Conservation (phyloP, 768 basidiomycete species). For the Atractiella rhizophila region DNA sequence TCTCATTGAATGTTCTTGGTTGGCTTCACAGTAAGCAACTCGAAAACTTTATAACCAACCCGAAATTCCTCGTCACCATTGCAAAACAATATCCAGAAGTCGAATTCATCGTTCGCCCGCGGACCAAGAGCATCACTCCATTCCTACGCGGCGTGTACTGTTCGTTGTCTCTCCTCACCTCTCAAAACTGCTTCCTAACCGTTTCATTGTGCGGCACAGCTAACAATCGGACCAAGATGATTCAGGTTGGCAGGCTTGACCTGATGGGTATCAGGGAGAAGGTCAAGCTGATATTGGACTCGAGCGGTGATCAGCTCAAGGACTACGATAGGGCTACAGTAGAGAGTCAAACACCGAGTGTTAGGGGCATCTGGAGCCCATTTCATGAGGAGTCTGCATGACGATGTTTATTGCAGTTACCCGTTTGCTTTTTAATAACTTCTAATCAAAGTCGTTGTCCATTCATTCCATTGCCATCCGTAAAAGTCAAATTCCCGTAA, state of each 20-base stretch:
- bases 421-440: too few relatives aligned
- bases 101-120: slow-evolving; percentile 55
- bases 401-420: too few relatives aligned
- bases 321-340: slow-evolving; percentile 46
- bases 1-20: too few relatives aligned
- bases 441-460: too few relatives aligned
- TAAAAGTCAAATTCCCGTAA: too few relatives aligned
- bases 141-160: slow-evolving; percentile 42
- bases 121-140: slow-evolving; percentile 49
- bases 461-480: too few relatives aligned
- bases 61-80: slow-evolving; percentile 35
- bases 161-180: not conserved
- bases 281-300: slow-evolving; percentile 55
- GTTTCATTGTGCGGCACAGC: slow-evolving; percentile 25
- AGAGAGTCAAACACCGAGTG: slow-evolving; percentile 50
- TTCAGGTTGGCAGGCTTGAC: slow-evolving; percentile 49
- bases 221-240: slow-evolving; percentile 68
- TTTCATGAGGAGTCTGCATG: too few relatives aligned
- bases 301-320: slow-evolving; percentile 65
- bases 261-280: slow-evolving; percentile 50
- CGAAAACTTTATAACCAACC: too few relatives aligned
- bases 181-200: not conserved
- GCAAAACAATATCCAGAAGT: slow-evolving; percentile 55
- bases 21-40: too few relatives aligned
- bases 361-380: slow-evolving; percentile 75